phyloP scores from a whole-genome alignment of 768 basidiomycete species.

The Postia placenta region DNA sequence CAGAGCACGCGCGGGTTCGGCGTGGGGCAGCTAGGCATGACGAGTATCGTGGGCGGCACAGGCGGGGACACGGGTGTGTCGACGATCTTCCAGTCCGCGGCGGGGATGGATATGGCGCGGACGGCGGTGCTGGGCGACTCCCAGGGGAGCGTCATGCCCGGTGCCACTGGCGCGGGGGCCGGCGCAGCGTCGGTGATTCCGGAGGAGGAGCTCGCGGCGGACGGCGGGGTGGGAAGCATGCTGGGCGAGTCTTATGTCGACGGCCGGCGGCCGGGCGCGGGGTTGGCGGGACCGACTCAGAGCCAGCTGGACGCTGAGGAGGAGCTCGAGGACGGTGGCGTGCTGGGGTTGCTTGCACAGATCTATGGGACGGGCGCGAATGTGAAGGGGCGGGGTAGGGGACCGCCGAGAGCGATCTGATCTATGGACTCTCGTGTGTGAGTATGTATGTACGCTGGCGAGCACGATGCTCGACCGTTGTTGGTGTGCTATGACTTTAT shows the following conservation, averaged over 20 bases:
- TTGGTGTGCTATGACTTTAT: no score
- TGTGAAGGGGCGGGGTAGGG: slow-evolving; percentile 23
- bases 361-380: slow-evolving; percentile 55
- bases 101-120: slow-evolving; percentile 50
- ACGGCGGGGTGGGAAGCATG: slow-evolving; percentile 52
- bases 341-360: slow-evolving; percentile 80
- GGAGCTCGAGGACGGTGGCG: slow-evolving; percentile 69
- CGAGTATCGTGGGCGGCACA: background rate
- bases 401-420: slow-evolving; percentile 22
- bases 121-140: slow-evolving; percentile 76
- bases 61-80: slow-evolving; percentile 11
- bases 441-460: no score
- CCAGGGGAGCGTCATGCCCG: slow-evolving; percentile 40
- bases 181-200: slow-evolving; percentile 23
- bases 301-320: slow-evolving; percentile 51
- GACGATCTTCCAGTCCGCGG: slow-evolving; percentile 41
- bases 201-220: slow-evolving; percentile 42
- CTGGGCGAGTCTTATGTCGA: slow-evolving; percentile 77
- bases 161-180: slow-evolving; percentile 9
- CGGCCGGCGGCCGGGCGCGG: slow-evolving; percentile 36
- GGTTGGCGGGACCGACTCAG: slow-evolving; percentile 13
- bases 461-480: no score
- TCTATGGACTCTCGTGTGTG: no score
- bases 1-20: slow-evolving; percentile 11
- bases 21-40: background rate